Percentiles rank a stretch among this genome's conserved stretches.
Conservation (phyloP, 768 basidiomycete genomes). For the Agaricus subrufescens region DNA sequence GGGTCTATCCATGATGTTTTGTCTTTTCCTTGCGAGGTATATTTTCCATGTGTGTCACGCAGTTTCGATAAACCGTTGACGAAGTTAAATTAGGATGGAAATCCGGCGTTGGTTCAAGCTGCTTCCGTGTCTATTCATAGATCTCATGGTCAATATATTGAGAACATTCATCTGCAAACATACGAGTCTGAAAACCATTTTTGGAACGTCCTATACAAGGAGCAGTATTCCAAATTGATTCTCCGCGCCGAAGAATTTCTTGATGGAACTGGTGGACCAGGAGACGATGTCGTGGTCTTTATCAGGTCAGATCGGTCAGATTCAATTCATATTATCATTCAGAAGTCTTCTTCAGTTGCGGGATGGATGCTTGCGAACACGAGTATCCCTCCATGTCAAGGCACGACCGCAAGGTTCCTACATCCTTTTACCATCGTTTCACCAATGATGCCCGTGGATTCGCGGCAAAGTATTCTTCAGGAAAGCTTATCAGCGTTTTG, state of each 20-base stretch:
- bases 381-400: constrained; percentile 90
- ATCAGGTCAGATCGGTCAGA: constrained; percentile 57
- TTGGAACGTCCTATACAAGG: constrained; percentile 66
- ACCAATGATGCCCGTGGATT: constrained; percentile 65
- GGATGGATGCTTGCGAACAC: constrained; percentile 93
- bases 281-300: constrained; percentile 74
- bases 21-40: constrained; percentile 88
- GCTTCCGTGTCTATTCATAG: constrained; percentile 80
- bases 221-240: constrained; percentile 57
- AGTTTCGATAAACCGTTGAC: background rate
- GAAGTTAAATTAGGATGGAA: constrained; percentile 60
- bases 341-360: constrained; percentile 52
- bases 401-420: constrained; percentile 85
- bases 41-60: constrained; percentile 3
- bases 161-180: constrained; percentile 78
- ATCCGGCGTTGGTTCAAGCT: constrained; percentile 71
- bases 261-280: constrained; percentile 55
- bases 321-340: background rate
- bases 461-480: constrained; percentile 58
- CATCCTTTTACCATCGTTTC: constrained; percentile 82
- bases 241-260: constrained; percentile 69
- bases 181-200: constrained; percentile 74
- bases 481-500: constrained; percentile 80
- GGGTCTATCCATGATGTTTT: constrained; percentile 93
- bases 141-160: constrained; percentile 82